phyloP scores from a whole-genome alignment of 2,329 filamentous ascomycete species.

The Ophiostoma sp. region DNA sequence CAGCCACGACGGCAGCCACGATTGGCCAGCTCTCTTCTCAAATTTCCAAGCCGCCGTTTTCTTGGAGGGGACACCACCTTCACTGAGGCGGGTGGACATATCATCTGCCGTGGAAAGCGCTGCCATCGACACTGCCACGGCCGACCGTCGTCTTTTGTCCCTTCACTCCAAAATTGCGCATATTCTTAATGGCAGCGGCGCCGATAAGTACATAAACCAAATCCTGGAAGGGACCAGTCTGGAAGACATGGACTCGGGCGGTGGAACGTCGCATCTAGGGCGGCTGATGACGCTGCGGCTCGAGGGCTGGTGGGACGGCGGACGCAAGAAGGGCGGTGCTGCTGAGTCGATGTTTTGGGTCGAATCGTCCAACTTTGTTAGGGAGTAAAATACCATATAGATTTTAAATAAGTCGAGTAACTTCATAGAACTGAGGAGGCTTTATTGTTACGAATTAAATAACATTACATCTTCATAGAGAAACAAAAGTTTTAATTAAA shows the following conservation, averaged over 20 bases:
- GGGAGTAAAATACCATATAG: background rate
- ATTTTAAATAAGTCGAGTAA: background rate
- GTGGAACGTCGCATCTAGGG: slow-evolving; percentile 19
- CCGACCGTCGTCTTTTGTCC: background rate
- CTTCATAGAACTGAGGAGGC: too few species aligned
- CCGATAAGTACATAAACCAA: slow-evolving; percentile 12
- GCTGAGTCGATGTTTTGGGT: background rate
- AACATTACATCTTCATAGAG: too few species aligned
- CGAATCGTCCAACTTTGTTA: background rate
- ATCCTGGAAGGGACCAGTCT: slow-evolving; percentile 16
- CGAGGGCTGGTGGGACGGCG: slow-evolving; percentile 25
- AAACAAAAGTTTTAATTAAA: too few species aligned
- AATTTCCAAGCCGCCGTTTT: background rate
- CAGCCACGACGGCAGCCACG: background rate
- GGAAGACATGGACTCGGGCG: slow-evolving; percentile 21
- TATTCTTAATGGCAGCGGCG: slow-evolving; percentile 16
- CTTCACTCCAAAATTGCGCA: slow-evolving; percentile 15
- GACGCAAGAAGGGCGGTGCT: background rate
- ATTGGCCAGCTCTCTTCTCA: background rate
- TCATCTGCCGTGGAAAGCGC: background rate
- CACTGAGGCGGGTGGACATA: background rate
- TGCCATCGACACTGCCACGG: background rate
- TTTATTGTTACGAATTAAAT: too few species aligned
- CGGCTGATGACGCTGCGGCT: slow-evolving; percentile 24
- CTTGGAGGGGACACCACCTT: background rate